Evolutionary conservation across 129 eudicot species (phyloP).

Genomic region (Gnaphalium uliginosum): DNA sequence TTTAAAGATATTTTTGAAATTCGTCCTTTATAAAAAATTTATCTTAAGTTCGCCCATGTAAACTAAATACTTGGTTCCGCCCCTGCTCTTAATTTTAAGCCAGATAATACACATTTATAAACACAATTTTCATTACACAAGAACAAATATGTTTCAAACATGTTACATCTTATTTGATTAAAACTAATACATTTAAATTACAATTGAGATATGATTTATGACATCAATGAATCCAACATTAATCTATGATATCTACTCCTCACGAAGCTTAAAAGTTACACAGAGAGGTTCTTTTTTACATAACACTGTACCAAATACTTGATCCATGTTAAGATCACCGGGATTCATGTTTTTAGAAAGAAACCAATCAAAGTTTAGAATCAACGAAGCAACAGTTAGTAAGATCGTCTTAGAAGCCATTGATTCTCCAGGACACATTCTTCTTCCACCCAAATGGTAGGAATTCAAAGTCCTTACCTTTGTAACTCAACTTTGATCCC

Average conservation of each 20-base stretch:
- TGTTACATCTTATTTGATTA: too few species aligned
- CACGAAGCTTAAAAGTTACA: background rate
- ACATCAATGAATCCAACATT: too few species aligned
- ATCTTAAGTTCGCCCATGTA: too few species aligned
- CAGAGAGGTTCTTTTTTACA: constrained; percentile 10
- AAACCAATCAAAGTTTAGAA: constrained; percentile 28
- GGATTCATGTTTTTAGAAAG: background rate
- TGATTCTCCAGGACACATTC: constrained; percentile 1
- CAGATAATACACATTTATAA: too few species aligned
- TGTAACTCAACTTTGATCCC: constrained; percentile 15
- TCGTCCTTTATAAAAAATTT: too few species aligned
- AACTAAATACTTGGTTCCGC: too few species aligned
- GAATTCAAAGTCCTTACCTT: constrained; percentile 15
- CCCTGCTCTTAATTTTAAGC: too few species aligned
- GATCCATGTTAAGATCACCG: constrained; percentile 3
- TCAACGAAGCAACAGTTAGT: constrained; percentile 23
- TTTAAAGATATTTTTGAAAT: too few species aligned
- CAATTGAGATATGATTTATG: too few species aligned
- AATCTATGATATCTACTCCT: background rate
- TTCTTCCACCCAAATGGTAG: constrained; percentile 33
- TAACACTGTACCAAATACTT: constrained; percentile 1
- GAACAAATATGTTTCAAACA: too few species aligned
- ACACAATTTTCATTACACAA: too few species aligned
- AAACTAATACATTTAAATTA: too few species aligned
- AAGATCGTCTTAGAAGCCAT: constrained; percentile 24